Percentiles rank a stretch among this genome's conserved stretches.
Conservation (phyloP, 495 filamentous ascomycete species). For the Xylaria castorea region DNA sequence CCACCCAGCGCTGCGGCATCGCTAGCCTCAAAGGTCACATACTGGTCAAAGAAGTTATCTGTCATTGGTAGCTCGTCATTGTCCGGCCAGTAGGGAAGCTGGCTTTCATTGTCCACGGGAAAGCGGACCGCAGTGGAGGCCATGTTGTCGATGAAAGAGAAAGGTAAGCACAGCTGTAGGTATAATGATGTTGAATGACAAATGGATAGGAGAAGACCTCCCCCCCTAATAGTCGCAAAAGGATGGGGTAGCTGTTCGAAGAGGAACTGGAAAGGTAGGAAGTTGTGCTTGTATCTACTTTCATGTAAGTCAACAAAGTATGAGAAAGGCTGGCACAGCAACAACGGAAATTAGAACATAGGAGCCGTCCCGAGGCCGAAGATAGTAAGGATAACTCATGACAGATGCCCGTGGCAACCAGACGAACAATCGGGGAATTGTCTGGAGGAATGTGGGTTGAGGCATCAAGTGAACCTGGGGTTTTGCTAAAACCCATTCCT, state of each 20-base stretch:
- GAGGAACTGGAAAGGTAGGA: slow-evolving; percentile 30
- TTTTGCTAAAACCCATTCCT: slow-evolving; percentile 26
- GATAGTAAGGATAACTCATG: slow-evolving; percentile 37
- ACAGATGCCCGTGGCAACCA: slow-evolving; percentile 38
- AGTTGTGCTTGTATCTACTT: slow-evolving; percentile 36
- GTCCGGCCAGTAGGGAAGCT: slow-evolving; percentile 45
- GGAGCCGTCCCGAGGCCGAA: slow-evolving; percentile 39
- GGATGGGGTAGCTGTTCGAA: slow-evolving; percentile 19
- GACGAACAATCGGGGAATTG: slow-evolving; percentile 31
- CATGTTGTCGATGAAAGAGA: slow-evolving; percentile 34
- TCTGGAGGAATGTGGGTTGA: slow-evolving; percentile 40
- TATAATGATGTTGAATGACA: slow-evolving; percentile 17
- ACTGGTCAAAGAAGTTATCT: slow-evolving; percentile 57
- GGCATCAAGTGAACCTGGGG: slow-evolving; percentile 35
- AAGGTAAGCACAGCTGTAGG: slow-evolving; percentile 30
- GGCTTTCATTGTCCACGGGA: slow-evolving; percentile 44
- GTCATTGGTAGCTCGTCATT: slow-evolving; percentile 43
- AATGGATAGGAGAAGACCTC: slow-evolving; percentile 18
- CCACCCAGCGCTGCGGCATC: slow-evolving; percentile 32
- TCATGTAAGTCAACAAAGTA: slow-evolving; percentile 46
- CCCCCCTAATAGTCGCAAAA: slow-evolving; percentile 13
- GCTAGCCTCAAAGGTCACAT: slow-evolving; percentile 49
- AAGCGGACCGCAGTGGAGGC: slow-evolving; percentile 41
- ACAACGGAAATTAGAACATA: slow-evolving; percentile 40
- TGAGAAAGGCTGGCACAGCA: slow-evolving; percentile 41